These are phyloP conservation scores for Mucor ambiguus DNA, from an alignment of 371 early-diverging fungal species.

Conservation along the genomic window DNA sequence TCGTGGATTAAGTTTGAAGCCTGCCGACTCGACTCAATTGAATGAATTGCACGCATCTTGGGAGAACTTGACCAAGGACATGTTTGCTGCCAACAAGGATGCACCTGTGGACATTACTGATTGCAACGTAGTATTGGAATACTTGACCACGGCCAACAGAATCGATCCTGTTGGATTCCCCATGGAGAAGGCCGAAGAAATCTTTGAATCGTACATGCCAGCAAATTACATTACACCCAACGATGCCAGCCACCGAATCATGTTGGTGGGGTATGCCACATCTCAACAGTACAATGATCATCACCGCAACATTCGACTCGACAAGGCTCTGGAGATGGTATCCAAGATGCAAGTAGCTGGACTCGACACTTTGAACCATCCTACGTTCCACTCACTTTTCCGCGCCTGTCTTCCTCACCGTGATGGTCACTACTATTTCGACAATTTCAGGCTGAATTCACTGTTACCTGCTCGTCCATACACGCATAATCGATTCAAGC, in stretches of 20 bases:
- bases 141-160: conserved; percentile 36
- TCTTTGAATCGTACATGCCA: conserved; percentile 41
- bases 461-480: conserved; percentile 7
- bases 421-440: conserved; percentile 34
- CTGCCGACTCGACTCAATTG: conserved; percentile 5
- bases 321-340: conserved; percentile 36
- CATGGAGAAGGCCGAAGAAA: conserved; percentile 33
- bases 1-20: conserved; percentile 20
- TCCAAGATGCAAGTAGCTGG: conserved; percentile 34
- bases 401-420: conserved; percentile 47
- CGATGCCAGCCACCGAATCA: conserved; percentile 25
- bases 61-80: conserved; percentile 19
- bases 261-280: conserved; percentile 40
- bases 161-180: conserved; percentile 38
- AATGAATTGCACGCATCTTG: conserved; percentile 32
- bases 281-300: conserved; percentile 29
- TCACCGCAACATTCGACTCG: conserved; percentile 32
- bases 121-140: conserved; percentile 40
- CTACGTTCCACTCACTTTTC: conserved; percentile 39
- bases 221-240: conserved; percentile 35
- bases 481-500: conserved; percentile 4
- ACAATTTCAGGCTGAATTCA: conserved; percentile 33
- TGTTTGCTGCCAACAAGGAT: background rate
- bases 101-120: conserved; percentile 26
- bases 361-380: conserved; percentile 22